Evolutionary conservation across 2,329 filamentous ascomycete species (phyloP), one percentile per base, ranked within the genome.

Genomic region (Verticillium nubilum): DNA sequence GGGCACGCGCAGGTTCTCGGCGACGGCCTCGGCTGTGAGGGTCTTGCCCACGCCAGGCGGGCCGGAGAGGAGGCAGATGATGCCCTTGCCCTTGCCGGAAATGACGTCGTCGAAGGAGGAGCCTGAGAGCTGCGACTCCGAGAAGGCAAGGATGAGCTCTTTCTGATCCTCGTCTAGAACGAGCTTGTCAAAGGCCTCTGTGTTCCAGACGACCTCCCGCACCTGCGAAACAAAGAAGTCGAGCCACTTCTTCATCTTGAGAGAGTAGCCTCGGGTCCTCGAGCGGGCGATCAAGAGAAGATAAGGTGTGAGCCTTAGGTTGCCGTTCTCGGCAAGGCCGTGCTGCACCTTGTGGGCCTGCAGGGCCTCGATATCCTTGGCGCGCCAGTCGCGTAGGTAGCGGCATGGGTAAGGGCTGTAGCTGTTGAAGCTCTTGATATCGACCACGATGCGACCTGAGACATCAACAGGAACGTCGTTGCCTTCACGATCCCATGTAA

Each of bases 71-170:
- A 82, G 71, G 67, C 80, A 75, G 62, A 82, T 80, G n/a, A 96
- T 84, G 0, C 92, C 92, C 63, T 76, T 76, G 59, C 72, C 80
- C 71, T 83, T 82, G 53, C 80, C 80, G 25, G 73, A 72, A 66
- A 83, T 81, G 59, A 83, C 72, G 63, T 83, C 80, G 69, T 82
- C 80, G 61, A 82, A 83, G 9, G 64, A 81, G 6, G 64, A 69
- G 15, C 73, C 68, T 33, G 76, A 74, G 50, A 78, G 72, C 68
- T 82, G 79, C 5, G 74, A 76, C 67, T 80, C 73, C 1, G 78
- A 79, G 57, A 83, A 80, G 2, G 79, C 78, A 6, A 78, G 72
- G 63, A 83, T 77, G 10, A 84, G 72, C 42, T 82, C 77, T 67
- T 84, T 84, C 58, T 81, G 74, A 28, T 78, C 77, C 1, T 73